Evolutionary conservation across 176 grass and related monocot species (phyloP), one percentile per base, ranked within the genome.

Genomic region (Oryza longistaminata): DNA sequence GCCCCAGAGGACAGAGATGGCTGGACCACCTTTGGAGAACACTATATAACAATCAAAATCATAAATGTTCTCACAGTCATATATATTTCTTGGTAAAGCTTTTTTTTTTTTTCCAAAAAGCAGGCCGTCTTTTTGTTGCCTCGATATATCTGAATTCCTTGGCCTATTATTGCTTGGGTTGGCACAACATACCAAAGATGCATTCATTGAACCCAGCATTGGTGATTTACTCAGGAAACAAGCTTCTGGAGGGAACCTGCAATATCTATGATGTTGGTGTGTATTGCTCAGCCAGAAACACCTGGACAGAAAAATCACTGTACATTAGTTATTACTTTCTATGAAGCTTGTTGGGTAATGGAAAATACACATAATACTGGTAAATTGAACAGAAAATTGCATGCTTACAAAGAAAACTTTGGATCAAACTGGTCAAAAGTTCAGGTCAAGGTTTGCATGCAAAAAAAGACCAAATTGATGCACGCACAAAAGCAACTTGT

Each of bases 21-120:
- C 69, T 75, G 88, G 86, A 50, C 93, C 97, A 76, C 89, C 93
- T 86, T 94, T 92, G 17, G 90, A 88, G 70, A 87, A 78, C 43
- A 88, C 45, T 46, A 87, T 95, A 85, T 95, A 85, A 2, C 35
- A 92, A 42, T 90, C 83, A 16, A 87, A 84, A 78, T 92, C 93
- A 81, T 90, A 90, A 17, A 77, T 78, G 75, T 81, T 95, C 66
- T 95, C 85, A 45, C 85, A 45, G 9, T 87, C 76, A 64, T 94
- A 85, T 94, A 85, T 83, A 68, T 86, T 66, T 97, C 92, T 82
- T 90, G 89, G 81, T 85, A 81, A 11, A 86, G 83, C 79, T 84
- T 94, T 64, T 25, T 78, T 90, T 73, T 90, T 90, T 33, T 82
- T 68, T 24, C 58, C 17, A 58, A 58, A 48, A 61, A 87, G 68